Evolutionary conservation across 2,329 filamentous ascomycete species (phyloP).

Genomic region (Apiospora koreana): DNA sequence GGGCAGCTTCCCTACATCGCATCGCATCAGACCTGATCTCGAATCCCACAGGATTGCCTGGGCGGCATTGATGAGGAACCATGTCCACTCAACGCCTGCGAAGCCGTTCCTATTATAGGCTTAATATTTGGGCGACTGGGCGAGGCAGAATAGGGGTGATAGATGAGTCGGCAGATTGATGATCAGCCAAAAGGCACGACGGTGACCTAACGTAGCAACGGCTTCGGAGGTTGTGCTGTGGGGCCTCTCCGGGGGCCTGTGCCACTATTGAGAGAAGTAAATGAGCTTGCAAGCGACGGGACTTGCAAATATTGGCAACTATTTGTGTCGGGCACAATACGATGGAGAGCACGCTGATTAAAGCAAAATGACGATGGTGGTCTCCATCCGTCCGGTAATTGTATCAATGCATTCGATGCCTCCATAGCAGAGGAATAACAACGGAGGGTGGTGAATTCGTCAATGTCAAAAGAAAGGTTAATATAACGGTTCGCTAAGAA

Average conservation of each 20-base stretch:
- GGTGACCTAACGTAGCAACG: constrained; percentile 8
- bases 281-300: not conserved
- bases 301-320: not conserved
- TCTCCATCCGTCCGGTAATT: not conserved
- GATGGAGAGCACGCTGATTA: not conserved
- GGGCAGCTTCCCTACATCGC: not conserved
- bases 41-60: not conserved
- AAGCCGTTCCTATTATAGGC: not conserved
- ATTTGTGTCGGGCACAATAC: not conserved
- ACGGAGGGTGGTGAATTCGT: not conserved
- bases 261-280: constrained; percentile 6
- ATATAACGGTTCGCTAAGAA: not conserved
- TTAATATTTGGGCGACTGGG: not conserved
- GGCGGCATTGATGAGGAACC: not conserved
- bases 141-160: not conserved
- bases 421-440: not conserved
- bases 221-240: not conserved
- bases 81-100: not conserved
- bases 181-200: not conserved
- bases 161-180: not conserved
- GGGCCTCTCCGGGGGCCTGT: not conserved
- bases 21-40: not conserved
- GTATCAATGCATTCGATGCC: not conserved
- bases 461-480: not conserved
- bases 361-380: not conserved